A percentile compares a stretch with the other conserved stretches of the same genome.
phyloP scores from a whole-genome alignment of 345 rosid species.

The Gynandropsis gynandra region DNA sequence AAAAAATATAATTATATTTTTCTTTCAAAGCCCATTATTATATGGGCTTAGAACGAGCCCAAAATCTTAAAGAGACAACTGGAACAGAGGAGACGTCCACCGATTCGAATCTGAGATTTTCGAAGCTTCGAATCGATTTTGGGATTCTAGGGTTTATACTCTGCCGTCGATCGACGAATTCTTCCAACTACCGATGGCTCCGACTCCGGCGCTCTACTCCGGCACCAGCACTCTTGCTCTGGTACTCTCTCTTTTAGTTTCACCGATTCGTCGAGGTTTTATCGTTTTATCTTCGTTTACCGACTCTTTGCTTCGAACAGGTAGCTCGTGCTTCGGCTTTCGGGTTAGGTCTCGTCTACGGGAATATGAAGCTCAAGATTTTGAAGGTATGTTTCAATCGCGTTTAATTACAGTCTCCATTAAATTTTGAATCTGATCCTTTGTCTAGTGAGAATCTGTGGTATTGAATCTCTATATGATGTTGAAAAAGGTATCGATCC shows the following conservation, averaged over 20 bases:
- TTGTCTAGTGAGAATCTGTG: not conserved
- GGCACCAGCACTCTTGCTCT: conserved; percentile 74
- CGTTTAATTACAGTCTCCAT: not conserved
- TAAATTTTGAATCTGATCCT: not conserved
- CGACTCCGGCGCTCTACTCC: conserved; percentile 76
- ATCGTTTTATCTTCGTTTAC: conserved; percentile 10
- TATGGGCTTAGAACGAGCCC: not conserved
- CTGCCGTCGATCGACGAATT: conserved; percentile 8
- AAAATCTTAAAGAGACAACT: no score
- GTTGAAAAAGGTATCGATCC: no score
- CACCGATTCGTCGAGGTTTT: conserved; percentile 13
- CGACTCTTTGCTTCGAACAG: conserved; percentile 25
- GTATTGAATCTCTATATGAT: no score
- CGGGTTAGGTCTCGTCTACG: conserved; percentile 50
- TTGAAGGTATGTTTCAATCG: conserved; percentile 40
- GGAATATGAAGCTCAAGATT: conserved; percentile 59
- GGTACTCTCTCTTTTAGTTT: conserved; percentile 29
- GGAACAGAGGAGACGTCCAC: no score
- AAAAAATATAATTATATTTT: no score
- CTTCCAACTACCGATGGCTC: conserved; percentile 31
- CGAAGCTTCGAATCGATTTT: conserved; percentile 3
- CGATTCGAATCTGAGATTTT: no score
- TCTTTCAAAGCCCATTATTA: no score
- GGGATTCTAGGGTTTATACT: conserved; percentile 27
- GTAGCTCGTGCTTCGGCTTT: conserved; percentile 73